Evolutionary conservation across 768 basidiomycete species (phyloP).

Genomic region (Gelatoporia subvermispora): DNA sequence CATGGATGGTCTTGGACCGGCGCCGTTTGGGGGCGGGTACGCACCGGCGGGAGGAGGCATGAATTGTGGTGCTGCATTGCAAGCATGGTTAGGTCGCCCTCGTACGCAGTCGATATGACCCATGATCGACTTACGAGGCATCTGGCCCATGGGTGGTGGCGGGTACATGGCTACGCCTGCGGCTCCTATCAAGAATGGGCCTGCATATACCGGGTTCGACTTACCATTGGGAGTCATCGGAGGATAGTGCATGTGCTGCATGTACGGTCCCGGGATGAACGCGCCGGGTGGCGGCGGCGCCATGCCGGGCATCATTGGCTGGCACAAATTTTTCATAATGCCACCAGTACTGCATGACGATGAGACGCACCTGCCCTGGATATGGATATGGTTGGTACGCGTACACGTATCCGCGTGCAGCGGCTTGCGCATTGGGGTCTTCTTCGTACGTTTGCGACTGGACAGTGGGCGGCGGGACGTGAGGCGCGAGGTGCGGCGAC

Average conservation of each 20-base stretch:
- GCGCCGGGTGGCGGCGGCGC: conserved; percentile 73
- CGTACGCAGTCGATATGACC: neutral
- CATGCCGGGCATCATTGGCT: conserved; percentile 88
- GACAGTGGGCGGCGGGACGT: conserved; percentile 62
- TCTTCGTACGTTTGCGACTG: conserved; percentile 79
- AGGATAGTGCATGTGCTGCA: conserved; percentile 84
- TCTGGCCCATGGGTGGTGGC: conserved; percentile 77
- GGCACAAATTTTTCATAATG: conserved; percentile 9
- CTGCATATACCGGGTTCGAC: conserved; percentile 13
- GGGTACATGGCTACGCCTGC: conserved; percentile 66
- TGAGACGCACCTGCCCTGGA: conserved; percentile 61
- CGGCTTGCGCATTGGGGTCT: conserved; percentile 56
- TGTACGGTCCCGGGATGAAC: conserved; percentile 76
- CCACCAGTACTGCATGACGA: neutral
- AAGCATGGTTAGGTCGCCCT: too few relatives aligned
- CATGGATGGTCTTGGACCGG: conserved; percentile 80
- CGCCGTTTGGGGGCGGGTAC: conserved; percentile 75
- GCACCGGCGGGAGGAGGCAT: conserved; percentile 78
- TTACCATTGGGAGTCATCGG: conserved; percentile 76
- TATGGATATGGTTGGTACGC: conserved; percentile 73
- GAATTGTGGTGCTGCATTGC: conserved; percentile 59
- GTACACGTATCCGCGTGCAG: conserved; percentile 61
- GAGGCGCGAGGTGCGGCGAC: conserved; percentile 60
- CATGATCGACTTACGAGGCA: conserved; percentile 73
- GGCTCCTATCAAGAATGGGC: neutral